Conservation (phyloP, 805 yeast genomes). For the Nakazawaea anatomiae region DNA sequence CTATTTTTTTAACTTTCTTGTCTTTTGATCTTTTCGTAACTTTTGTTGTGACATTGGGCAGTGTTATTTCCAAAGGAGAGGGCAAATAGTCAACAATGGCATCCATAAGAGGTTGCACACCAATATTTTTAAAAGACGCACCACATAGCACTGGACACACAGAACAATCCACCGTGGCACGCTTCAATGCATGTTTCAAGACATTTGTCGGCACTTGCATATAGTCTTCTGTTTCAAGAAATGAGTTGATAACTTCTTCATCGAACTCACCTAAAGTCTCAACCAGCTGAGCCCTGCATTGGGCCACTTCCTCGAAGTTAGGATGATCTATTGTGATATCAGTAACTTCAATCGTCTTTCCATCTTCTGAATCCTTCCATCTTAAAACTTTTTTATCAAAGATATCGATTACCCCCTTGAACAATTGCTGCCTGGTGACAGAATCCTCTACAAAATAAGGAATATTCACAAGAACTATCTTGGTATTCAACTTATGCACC, state of each 20-base stretch:
- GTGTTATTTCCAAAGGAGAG: conserved; percentile 59
- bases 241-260: conserved; percentile 70
- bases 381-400: conserved; percentile 51
- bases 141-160: conserved; percentile 88
- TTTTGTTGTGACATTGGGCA: conserved; percentile 45
- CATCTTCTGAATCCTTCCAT: conserved; percentile 43
- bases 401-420: conserved; percentile 74
- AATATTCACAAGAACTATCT: conserved; percentile 66
- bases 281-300: conserved; percentile 67
- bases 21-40: conserved; percentile 17
- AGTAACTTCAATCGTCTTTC: conserved; percentile 42
- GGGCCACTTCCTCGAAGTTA: conserved; percentile 40
- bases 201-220: conserved; percentile 51
- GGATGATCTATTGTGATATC: conserved; percentile 31
- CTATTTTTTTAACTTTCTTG: conserved; percentile 13
- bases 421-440: conserved; percentile 29
- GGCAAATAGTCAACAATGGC: conserved; percentile 77
- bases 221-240: conserved; percentile 71
- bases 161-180: conserved; percentile 49
- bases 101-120: conserved; percentile 91
- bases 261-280: conserved; percentile 83
- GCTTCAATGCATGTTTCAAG: conserved; percentile 56
- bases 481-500: conserved; percentile 65
- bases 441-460: conserved; percentile 60
- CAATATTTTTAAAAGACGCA: conserved; percentile 85